These are phyloP conservation scores for Nymphaea thermarum DNA, from an alignment of 164 flowering plant species.

Conservation along the genomic window DNA sequence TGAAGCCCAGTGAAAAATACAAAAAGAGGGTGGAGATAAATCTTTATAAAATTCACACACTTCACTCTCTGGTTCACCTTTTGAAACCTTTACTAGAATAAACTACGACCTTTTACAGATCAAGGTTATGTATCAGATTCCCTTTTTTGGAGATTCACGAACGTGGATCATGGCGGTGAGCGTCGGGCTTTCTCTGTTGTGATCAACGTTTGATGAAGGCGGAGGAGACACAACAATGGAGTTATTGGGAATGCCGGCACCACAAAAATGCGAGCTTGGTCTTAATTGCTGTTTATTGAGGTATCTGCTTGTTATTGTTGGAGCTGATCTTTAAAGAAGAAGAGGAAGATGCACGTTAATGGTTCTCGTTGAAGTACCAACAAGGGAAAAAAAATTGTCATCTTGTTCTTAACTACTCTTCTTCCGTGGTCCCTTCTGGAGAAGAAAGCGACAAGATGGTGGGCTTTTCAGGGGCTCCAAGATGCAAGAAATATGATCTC, in stretches of 20 bases:
- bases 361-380: too few relatives aligned
- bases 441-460: too few relatives aligned
- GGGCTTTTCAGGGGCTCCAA: too few relatives aligned
- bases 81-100: background rate
- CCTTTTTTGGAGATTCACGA: background rate
- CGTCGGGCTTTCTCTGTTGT: background rate
- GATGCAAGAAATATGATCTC: too few relatives aligned
- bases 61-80: background rate
- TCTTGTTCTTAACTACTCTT: too few relatives aligned
- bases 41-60: background rate
- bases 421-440: too few relatives aligned
- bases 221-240: background rate
- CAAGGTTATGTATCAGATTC: background rate
- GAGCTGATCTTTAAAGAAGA: background rate
- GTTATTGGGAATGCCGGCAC: background rate
- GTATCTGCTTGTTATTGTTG: background rate
- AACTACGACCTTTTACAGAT: background rate
- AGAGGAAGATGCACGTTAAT: background rate
- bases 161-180: background rate
- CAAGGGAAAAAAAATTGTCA: too few relatives aligned
- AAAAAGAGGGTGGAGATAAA: background rate
- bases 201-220: background rate
- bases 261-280: background rate
- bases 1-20: background rate
- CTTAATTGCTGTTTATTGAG: background rate